A percentile compares a stretch with the other conserved stretches of the same genome.
These are phyloP conservation scores for Carex scoparia DNA, from an alignment of 176 grass and related monocot species.

Conservation along the genomic window DNA sequence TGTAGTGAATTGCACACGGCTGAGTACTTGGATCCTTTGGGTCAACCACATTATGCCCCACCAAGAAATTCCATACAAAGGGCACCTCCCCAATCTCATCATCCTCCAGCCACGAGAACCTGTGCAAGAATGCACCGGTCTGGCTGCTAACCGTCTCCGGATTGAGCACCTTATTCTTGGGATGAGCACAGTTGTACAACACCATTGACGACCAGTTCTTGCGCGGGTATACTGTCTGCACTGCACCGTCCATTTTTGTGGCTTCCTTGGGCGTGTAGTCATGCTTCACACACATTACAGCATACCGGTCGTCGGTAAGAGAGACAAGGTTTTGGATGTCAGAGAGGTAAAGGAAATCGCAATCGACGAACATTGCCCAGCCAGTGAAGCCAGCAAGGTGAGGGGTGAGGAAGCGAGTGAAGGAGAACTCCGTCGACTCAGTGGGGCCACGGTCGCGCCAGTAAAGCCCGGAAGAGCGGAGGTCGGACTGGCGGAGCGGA, in stretches of 20 bases:
- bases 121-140: slow-evolving; percentile 64
- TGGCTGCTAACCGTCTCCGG: slow-evolving; percentile 67
- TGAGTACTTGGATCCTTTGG: slow-evolving; percentile 34
- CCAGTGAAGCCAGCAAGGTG: slow-evolving; percentile 53
- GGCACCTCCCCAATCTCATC: slow-evolving; percentile 70
- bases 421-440: slow-evolving; percentile 94
- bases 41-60: slow-evolving; percentile 78
- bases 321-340: slow-evolving; percentile 52
- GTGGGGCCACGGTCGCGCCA: slow-evolving; percentile 53
- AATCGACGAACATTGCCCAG: slow-evolving; percentile 90
- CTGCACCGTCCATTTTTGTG: slow-evolving; percentile 88
- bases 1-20: slow-evolving; percentile 76
- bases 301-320: slow-evolving; percentile 11
- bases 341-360: slow-evolving; percentile 86
- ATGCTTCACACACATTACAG: slow-evolving; percentile 74
- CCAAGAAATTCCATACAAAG: slow-evolving; percentile 87
- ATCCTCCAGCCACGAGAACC: slow-evolving; percentile 86
- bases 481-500: slow-evolving; percentile 55
- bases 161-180: slow-evolving; percentile 73
- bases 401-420: slow-evolving; percentile 88
- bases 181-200: slow-evolving; percentile 81
- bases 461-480: slow-evolving; percentile 57
- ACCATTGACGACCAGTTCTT: slow-evolving; percentile 99
- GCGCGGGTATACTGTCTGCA: slow-evolving; percentile 76
- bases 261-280: slow-evolving; percentile 65